phyloP scores from a whole-genome alignment of 305 asterid species.

The Solanum hybrid region DNA sequence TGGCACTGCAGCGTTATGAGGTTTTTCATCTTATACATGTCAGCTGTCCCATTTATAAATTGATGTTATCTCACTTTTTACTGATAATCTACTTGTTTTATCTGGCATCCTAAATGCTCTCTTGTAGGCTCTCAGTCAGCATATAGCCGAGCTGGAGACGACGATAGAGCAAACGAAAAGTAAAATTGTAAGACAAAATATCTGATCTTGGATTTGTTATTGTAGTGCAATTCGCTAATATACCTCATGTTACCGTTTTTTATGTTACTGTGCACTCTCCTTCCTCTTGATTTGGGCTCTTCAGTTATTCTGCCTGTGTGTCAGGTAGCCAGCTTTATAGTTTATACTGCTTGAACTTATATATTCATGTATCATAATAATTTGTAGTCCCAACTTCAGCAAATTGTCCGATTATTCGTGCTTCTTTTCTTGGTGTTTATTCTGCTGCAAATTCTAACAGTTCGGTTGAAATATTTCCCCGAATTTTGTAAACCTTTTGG shows the following conservation, averaged over 20 bases:
- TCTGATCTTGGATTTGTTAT: neutral
- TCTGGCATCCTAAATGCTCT: slow-evolving; percentile 17
- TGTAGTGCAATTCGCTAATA: neutral
- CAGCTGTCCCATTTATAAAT: neutral
- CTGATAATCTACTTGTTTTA: slow-evolving; percentile 1
- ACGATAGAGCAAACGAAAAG: slow-evolving; percentile 60
- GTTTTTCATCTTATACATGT: slow-evolving; percentile 30
- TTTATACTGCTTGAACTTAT: neutral
- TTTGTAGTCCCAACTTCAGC: neutral
- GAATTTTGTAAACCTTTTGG: neutral
- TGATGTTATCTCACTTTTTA: neutral
- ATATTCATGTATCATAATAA: neutral
- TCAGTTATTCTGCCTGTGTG: neutral
- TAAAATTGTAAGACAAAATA: slow-evolving; percentile 55
- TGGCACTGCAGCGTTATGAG: slow-evolving; percentile 96
- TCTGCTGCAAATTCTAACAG: neutral
- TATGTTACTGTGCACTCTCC: neutral
- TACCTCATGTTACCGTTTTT: neutral
- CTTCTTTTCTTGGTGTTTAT: neutral
- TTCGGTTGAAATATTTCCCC: neutral
- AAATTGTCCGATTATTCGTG: neutral
- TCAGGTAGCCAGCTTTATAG: neutral
- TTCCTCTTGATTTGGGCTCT: neutral
- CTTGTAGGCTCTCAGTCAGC: slow-evolving; percentile 90
- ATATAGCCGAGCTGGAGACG: slow-evolving; percentile 77